Percentiles rank a stretch among this genome's conserved stretches.
Evolutionary conservation across 2,329 filamentous ascomycete species (phyloP).

Genomic region (Sclerotinia nivalis): DNA sequence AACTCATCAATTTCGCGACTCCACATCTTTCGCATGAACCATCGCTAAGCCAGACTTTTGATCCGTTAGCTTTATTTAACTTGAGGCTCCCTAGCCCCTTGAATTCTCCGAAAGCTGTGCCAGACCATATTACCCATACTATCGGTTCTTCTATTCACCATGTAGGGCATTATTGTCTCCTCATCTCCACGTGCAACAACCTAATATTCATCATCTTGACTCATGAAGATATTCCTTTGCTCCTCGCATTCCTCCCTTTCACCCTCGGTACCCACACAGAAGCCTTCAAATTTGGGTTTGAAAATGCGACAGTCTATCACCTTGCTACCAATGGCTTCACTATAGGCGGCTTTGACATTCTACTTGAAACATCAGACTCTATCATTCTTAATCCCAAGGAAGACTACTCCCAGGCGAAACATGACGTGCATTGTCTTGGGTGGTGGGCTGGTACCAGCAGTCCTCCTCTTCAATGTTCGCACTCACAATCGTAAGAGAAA

Average conservation of each 20-base stretch:
- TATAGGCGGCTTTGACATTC: constrained; percentile 6
- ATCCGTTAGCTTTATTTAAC: not conserved
- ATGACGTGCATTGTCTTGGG: not conserved
- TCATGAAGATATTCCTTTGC: not conserved
- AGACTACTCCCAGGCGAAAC: not conserved
- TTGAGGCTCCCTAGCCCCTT: not conserved
- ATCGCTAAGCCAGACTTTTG: not conserved
- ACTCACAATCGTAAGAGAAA: no score
- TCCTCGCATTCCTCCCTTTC: constrained; percentile 6
- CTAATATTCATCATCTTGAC: not conserved
- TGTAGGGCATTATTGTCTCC: not conserved
- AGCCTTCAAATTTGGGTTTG: not conserved
- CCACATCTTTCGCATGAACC: not conserved
- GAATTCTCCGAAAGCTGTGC: not conserved
- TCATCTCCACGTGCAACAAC: not conserved
- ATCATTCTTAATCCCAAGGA: not conserved
- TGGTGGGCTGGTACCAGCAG: not conserved
- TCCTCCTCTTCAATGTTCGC: not conserved
- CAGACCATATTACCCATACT: not conserved
- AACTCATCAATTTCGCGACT: not conserved
- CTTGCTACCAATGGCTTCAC: not conserved
- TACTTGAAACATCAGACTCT: not conserved
- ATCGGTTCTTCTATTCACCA: not conserved
- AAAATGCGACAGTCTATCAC: not conserved
- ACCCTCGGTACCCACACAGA: not conserved